A percentile compares a stretch with the other conserved stretches of the same genome.
Evolutionary conservation across 495 filamentous ascomycete genomes (phyloP).

Genomic region (Xylaria flabelliformis): DNA sequence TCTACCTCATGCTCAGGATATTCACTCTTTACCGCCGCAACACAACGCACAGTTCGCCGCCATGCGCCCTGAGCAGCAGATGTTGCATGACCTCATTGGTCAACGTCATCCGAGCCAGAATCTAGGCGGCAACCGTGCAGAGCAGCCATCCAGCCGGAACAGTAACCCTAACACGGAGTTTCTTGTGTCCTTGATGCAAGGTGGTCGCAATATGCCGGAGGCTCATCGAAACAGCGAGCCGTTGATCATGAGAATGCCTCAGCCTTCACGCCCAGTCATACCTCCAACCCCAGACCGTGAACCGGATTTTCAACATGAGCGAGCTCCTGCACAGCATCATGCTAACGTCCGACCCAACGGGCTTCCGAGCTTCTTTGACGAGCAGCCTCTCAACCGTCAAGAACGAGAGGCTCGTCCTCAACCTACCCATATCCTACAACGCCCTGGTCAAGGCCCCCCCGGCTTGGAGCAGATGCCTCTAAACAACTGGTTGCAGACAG

Average conservation of each 20-base stretch:
- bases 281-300: slow-evolving; percentile 52
- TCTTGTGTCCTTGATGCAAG: slow-evolving; percentile 62
- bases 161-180: slow-evolving; percentile 60
- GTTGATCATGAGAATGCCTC: slow-evolving; percentile 45
- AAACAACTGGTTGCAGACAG: slow-evolving; percentile 47
- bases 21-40: slow-evolving; percentile 49
- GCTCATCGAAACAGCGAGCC: slow-evolving; percentile 52
- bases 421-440: slow-evolving; percentile 63
- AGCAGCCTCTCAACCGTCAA: slow-evolving; percentile 46
- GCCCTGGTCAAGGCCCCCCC: slow-evolving; percentile 51
- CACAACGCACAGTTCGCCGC: slow-evolving; percentile 47
- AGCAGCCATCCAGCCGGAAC: slow-evolving; percentile 46
- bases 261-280: slow-evolving; percentile 45
- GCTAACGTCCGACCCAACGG: slow-evolving; percentile 33
- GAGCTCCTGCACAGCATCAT: slow-evolving; percentile 37
- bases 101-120: slow-evolving; percentile 55
- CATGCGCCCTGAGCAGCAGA: slow-evolving; percentile 56
- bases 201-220: slow-evolving; percentile 50
- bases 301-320: slow-evolving; percentile 48
- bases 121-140: slow-evolving; percentile 39
- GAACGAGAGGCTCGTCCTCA: slow-evolving; percentile 50
- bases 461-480: slow-evolving; percentile 58
- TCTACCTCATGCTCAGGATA: slow-evolving; percentile 48
- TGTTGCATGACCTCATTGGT: slow-evolving; percentile 59
- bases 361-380: slow-evolving; percentile 52